Base-by-base conservation (phyloP, 1,284 basidiomycete genomes). In the Mycosarcoma maydis region DNA sequence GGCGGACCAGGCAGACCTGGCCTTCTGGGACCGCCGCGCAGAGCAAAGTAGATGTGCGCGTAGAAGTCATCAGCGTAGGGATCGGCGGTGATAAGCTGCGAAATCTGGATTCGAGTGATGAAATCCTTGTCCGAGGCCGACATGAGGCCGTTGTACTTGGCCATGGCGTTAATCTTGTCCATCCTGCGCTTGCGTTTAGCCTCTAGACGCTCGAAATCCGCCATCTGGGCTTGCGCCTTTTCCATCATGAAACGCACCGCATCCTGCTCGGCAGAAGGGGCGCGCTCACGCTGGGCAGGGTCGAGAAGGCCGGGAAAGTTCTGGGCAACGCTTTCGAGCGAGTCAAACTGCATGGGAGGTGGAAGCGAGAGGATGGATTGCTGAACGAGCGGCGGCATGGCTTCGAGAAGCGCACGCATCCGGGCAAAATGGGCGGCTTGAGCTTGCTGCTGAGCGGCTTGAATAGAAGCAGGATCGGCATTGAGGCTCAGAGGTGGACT, bases 91-190 rank as follows among this genome's bases (percentile, higher is more conserved):
- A 97, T 93, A 27, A 98, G 89, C 80, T 98, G 95, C 1, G 94
- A 97, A 41, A 99, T 92, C 83, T 99, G 96, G 61, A 99, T 98
- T 34, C 96, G 90, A 20, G 96, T 98, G 83, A 99, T 98, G 82
- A 98, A 99, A 81, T 98, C 96, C 85, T 98, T 98, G 86, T 99
- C 96, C 14, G 92, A 95, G 82, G 94, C 92, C 0, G 91, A 93
- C 96, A 99, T 99, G 52, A 98, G 86, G 81, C 98, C 94, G 82
- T 98, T 99, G 84, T 96, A 94, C 72, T 91, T 90, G 52, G 93
- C 88, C 94, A 96, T 83, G 39, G 68, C 78, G 59, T 72, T 84
- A 62, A 81, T 72, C 66, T 81, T 81, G 33, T 69, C 68, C 43
- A 73, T 59, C 38, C 76, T 58, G n/a, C 57, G 45, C 33, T 73